Percentiles rank a stretch among this genome's conserved stretches.
phyloP scores from a whole-genome alignment of 306 rosid genomes.

The Delonix regia region DNA sequence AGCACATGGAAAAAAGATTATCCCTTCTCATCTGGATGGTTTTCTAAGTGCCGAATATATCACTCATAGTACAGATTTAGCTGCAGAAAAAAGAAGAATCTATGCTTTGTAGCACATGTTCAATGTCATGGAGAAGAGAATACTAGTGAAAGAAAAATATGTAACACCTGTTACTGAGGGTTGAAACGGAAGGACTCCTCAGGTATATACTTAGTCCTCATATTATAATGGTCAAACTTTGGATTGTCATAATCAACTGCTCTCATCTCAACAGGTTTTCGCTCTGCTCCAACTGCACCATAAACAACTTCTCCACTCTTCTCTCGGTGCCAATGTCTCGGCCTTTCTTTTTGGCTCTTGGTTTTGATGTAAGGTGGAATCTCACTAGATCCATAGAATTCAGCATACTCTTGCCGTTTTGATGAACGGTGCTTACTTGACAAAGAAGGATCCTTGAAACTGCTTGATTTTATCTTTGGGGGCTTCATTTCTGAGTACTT shows the following conservation, averaged over 20 bases:
- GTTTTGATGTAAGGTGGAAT: constrained; percentile 62
- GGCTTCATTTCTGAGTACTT: constrained; percentile 73
- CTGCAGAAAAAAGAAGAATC: constrained; percentile 34
- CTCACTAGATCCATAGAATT: constrained; percentile 79
- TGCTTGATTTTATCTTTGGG: constrained; percentile 73
- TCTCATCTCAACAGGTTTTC: constrained; percentile 60
- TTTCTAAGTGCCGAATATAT: constrained; percentile 30
- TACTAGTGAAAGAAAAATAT: constrained; percentile 6
- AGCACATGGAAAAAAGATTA: constrained; percentile 12
- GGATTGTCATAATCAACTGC: constrained; percentile 50
- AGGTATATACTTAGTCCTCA: constrained; percentile 67
- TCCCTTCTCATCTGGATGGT: constrained; percentile 21
- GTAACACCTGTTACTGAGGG: constrained; percentile 35
- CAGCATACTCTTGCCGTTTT: constrained; percentile 70
- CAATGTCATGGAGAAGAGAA: constrained; percentile 43
- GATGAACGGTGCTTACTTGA: constrained; percentile 79
- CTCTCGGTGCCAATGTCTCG: constrained; percentile 81
- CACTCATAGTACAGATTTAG: constrained; percentile 34
- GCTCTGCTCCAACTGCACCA: constrained; percentile 56
- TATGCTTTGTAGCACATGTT: constrained; percentile 28
- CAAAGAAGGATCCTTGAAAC: constrained; percentile 79
- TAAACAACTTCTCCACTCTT: constrained; percentile 72
- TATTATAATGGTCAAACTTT: constrained; percentile 72
- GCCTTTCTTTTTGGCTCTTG: constrained; percentile 84
- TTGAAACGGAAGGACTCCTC: constrained; percentile 57